These are phyloP conservation scores for Starmerella geochares DNA, from an alignment of 805 yeast species.

Conservation along the genomic window DNA sequence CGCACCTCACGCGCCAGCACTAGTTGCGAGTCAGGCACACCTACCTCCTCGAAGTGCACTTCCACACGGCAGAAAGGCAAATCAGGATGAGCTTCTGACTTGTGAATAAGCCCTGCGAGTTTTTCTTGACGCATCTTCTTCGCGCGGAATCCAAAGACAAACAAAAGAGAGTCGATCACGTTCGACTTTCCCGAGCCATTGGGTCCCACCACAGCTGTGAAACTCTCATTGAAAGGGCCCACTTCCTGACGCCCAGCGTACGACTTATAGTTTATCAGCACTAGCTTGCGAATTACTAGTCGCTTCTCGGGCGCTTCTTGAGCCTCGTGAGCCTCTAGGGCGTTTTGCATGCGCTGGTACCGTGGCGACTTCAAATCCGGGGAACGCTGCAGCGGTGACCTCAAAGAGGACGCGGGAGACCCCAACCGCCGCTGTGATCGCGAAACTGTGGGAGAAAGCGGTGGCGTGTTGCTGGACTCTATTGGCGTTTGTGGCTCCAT, in stretches of 20 bases:
- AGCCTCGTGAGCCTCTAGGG: background rate
- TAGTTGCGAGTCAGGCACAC: constrained; percentile 47
- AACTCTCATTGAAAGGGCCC: constrained; percentile 89
- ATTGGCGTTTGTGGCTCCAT: constrained; percentile 12
- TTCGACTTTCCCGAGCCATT: constrained; percentile 98
- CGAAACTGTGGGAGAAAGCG: constrained; percentile 1
- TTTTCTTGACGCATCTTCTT: constrained; percentile 94
- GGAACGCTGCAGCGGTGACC: constrained; percentile 6
- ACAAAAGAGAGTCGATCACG: constrained; percentile 89
- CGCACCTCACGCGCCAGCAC: constrained; percentile 73
- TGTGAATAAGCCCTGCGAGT: constrained; percentile 84
- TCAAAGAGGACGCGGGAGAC: constrained; percentile 4
- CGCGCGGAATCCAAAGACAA: constrained; percentile 95
- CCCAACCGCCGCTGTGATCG: constrained; percentile 8
- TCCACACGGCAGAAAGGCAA: constrained; percentile 79
- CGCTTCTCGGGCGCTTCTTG: constrained; percentile 32
- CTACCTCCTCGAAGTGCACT: constrained; percentile 56
- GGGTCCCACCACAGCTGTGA: constrained; percentile 96
- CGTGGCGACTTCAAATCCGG: constrained; percentile 6
- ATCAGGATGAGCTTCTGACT: constrained; percentile 62
- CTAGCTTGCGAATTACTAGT: constrained; percentile 62
- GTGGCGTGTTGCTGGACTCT: constrained; percentile 5
- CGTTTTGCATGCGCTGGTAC: background rate
- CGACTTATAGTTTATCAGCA: constrained; percentile 79
- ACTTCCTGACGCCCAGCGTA: constrained; percentile 88